phyloP scores from a whole-genome alignment of 257 asterid species.

The Gardenia jasminoides region DNA sequence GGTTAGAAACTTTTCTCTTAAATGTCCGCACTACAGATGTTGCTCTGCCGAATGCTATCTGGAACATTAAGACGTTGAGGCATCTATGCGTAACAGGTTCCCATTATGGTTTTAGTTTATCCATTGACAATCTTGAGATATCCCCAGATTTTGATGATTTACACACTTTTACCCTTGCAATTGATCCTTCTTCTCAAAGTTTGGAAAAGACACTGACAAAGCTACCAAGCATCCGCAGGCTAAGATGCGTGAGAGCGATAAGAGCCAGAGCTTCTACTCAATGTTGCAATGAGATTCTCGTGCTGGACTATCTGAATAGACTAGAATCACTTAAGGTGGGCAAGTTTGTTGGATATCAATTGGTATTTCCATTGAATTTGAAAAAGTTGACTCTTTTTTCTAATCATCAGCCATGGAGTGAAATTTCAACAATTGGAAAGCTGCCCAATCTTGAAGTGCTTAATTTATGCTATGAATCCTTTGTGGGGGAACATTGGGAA shows the following conservation, averaged over 20 bases:
- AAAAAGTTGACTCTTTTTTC: no score
- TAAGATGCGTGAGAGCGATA: neutral
- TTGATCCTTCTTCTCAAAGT: neutral
- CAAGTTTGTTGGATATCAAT: neutral
- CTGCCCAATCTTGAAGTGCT: neutral
- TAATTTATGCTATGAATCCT: neutral
- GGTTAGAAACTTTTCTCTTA: no score
- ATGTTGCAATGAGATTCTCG: neutral
- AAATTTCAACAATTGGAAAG: no score
- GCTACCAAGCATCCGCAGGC: slow-evolving; percentile 6
- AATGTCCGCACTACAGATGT: no score
- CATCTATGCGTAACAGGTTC: neutral
- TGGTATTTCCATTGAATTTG: no score
- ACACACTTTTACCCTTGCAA: neutral
- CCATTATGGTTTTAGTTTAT: neutral
- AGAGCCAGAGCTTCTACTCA: neutral
- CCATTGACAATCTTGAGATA: neutral
- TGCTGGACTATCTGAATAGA: neutral
- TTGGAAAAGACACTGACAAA: neutral
- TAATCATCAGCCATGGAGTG: neutral
- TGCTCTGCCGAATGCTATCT: neutral
- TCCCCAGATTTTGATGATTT: neutral
- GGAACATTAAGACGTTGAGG: slow-evolving; percentile 16
- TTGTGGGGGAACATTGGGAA: neutral
- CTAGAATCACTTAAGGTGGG: neutral